Percentiles rank a stretch among this genome's conserved stretches.
phyloP scores from a whole-genome alignment of 1,284 basidiomycete genomes.

The Ustilago shanxiensis region DNA sequence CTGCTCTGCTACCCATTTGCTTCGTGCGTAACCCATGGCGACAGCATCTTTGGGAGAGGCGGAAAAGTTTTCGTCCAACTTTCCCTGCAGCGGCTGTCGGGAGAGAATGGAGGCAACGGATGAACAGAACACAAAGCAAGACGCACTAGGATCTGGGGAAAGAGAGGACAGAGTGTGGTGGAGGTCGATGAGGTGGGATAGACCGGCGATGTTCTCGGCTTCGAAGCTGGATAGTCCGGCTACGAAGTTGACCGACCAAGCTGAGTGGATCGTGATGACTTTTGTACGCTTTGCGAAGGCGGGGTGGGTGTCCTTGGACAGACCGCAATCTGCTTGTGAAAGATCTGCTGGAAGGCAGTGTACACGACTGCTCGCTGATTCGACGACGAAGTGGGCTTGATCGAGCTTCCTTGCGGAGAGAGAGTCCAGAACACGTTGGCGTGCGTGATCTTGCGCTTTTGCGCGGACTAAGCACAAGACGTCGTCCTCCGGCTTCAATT shows the following conservation, averaged over 20 bases:
- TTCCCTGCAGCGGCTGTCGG: too few relatives aligned
- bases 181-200: slow-evolving; percentile 24
- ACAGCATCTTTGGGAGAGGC: slow-evolving; percentile 18
- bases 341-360: slow-evolving; percentile 48
- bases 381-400: slow-evolving; percentile 51
- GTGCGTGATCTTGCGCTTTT: slow-evolving; percentile 71
- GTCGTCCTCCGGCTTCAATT: slow-evolving; percentile 54
- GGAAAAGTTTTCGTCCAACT: slow-evolving; percentile 9
- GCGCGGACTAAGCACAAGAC: slow-evolving; percentile 76
- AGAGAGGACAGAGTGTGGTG: slow-evolving; percentile 71
- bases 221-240: slow-evolving; percentile 51
- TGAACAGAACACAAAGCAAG: slow-evolving; percentile 70
- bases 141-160: slow-evolving; percentile 67
- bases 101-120: slow-evolving; percentile 66
- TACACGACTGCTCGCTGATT: slow-evolving; percentile 12
- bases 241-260: slow-evolving; percentile 65
- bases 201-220: slow-evolving; percentile 35
- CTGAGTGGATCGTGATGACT: slow-evolving; percentile 48
- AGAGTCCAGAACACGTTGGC: slow-evolving; percentile 70
- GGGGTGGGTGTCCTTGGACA: neutral
- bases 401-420: slow-evolving; percentile 53
- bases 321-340: slow-evolving; percentile 19
- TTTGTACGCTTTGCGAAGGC: neutral
- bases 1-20: slow-evolving; percentile 78
- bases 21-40: slow-evolving; percentile 45